Base-by-base conservation (phyloP, 1,284 basidiomycete species). In the Austropuccinia psidii region DNA sequence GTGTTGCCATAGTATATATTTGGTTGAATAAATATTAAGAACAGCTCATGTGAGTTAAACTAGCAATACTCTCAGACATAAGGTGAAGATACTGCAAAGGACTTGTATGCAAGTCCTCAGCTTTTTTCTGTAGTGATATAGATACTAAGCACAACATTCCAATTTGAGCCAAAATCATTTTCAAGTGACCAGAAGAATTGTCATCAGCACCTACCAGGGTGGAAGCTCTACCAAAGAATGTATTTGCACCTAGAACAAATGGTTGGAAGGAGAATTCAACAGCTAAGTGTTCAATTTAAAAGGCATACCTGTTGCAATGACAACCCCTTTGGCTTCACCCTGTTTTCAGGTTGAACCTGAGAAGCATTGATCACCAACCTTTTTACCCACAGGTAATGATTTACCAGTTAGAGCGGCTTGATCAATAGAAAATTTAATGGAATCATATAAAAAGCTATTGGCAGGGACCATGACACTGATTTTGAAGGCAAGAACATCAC, bases 381-480 rank as follows among this genome's bases (percentile, higher is more conserved):
- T 93, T 86, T 97, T 97, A 81, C 86, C 85, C 80, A 88, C 87
- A 58, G 94, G 93, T 57, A 97, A 87, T 21, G 92, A 96, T 85
- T 96, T 93, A 81, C 93, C 94, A 47, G 93, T 97, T 73, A 97
- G 87, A 74, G 93, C 93, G 77, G 93, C 93, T 84, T 96, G 93
- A 82, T 97, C 93, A 80, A 96, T 82, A 77, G 91, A 93, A 64
- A 96, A 89, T 82, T 95, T 94, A 86, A 95, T 88, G 69, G 92
- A 88, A 81, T 96, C 93, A 27, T 88, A 90, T 75, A 97, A 88
- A 86, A 93, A 91, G 83, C 91, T 94, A 81, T 96, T 93, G 78
- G 92, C 92, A 70, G 93, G 91, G 75, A 95, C 93, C 78, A 96
- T 90, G 80, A 96, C 93, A 85, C 93, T 93, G 83, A 95, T 95